Conservation (phyloP, 345 rosid species). For the Punica granatum region DNA sequence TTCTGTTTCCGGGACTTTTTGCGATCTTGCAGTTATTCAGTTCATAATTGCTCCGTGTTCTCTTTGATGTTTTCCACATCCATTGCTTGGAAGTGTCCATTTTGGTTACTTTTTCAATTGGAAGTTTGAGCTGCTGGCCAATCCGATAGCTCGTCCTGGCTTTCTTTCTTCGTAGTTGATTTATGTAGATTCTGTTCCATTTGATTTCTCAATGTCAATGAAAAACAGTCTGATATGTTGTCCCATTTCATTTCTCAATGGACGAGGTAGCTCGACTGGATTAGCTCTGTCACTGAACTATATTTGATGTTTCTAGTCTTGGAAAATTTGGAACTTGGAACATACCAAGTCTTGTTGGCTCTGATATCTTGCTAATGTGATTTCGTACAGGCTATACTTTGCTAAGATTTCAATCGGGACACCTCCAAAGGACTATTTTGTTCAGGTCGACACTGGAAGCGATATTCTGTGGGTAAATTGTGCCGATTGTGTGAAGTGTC, state of each 20-base stretch:
- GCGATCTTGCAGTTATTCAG: neutral
- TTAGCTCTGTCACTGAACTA: neutral
- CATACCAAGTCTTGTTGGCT: neutral
- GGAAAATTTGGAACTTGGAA: neutral
- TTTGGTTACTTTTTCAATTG: neutral
- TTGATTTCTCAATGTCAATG: too few relatives aligned
- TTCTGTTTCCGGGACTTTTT: neutral
- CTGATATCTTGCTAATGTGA: neutral
- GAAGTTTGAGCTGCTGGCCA: neutral
- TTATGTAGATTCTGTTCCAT: too few relatives aligned
- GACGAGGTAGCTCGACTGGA: neutral
- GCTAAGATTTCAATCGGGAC: conserved; percentile 36
- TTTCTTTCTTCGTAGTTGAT: too few relatives aligned
- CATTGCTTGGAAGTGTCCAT: neutral
- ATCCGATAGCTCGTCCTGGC: too few relatives aligned
- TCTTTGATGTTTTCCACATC: neutral
- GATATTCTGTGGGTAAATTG: conserved; percentile 49
- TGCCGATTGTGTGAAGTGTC: conserved; percentile 29
- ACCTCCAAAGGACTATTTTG: conserved; percentile 34
- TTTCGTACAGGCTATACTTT: conserved; percentile 29
- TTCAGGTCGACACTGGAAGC: conserved; percentile 48
- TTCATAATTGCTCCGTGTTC: neutral
- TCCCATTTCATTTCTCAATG: neutral
- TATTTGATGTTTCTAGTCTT: neutral
- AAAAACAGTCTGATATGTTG: neutral